Conservation (phyloP, 163 green algal genomes). For the Chlamydomonas reinhardtii region DNA sequence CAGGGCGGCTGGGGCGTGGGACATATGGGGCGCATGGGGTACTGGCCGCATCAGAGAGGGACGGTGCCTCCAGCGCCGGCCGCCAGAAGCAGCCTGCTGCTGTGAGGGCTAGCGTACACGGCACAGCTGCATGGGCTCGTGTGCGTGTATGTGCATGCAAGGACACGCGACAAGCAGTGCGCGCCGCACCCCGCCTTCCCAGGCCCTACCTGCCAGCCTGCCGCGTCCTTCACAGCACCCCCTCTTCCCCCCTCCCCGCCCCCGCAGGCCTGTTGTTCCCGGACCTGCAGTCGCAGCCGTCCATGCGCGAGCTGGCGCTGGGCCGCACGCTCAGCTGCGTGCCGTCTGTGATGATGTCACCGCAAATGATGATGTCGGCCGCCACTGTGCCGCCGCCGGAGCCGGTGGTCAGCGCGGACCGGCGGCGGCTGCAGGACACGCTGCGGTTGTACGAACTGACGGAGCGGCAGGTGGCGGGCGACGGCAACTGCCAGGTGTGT, state of each 20-base stretch:
- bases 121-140: too few species aligned
- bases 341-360: constrained; percentile 23
- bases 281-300: background rate
- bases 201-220: background rate
- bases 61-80: too few species aligned
- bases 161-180: too few species aligned
- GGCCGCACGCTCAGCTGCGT: background rate
- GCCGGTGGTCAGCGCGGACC: constrained; percentile 31
- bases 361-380: background rate
- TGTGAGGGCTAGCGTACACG: too few species aligned
- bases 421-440: constrained; percentile 23
- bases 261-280: constrained; percentile 36
- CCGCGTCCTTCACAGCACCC: too few species aligned
- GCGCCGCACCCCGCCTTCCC: too few species aligned
- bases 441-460: constrained; percentile 45
- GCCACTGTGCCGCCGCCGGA: background rate
- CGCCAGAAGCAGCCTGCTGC: too few species aligned
- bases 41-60: background rate
- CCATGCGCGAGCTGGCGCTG: constrained; percentile 5
- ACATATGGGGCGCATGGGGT: background rate
- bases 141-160: too few species aligned
- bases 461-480: constrained; percentile 42
- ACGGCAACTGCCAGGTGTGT: constrained; percentile 45
- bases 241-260: background rate
- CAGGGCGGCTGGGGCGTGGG: background rate